Percentiles rank a stretch among this genome's conserved stretches.
Evolutionary conservation across 2,329 filamentous ascomycete genomes (phyloP).

Genomic region (Rhytidhysteron rufulum): DNA sequence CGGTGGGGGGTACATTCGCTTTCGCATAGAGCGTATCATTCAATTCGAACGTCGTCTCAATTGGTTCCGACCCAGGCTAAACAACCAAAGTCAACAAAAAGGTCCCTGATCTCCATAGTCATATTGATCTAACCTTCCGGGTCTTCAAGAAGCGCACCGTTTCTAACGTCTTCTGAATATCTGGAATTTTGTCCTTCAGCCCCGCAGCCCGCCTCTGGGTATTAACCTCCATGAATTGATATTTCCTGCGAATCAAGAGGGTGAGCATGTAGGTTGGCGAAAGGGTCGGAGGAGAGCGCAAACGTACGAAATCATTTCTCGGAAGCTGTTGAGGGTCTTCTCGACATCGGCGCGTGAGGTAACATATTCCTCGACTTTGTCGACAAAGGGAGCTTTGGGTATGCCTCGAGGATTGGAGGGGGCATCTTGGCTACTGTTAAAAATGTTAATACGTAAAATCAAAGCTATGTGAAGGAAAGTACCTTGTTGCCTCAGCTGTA

Average conservation of each 20-base stretch:
- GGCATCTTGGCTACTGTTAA: conserved; percentile 39
- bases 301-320: conserved; percentile 85
- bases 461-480: conserved; percentile 1
- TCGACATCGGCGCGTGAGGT: conserved; percentile 75
- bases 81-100: conserved; percentile 5
- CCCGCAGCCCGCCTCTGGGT: conserved; percentile 77
- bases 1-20: conserved; percentile 73
- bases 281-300: no score
- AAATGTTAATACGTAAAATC: conserved; percentile 8
- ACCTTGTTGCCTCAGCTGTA: conserved; percentile 22
- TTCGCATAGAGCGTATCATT: conserved; percentile 95
- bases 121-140: conserved; percentile 56
- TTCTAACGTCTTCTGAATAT: conserved; percentile 93
- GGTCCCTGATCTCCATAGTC: conserved; percentile 38
- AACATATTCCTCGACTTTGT: conserved; percentile 86
- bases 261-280: no score
- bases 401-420: conserved; percentile 78
- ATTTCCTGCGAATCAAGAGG: conserved; percentile 67
- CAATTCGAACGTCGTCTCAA: conserved; percentile 92
- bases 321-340: conserved; percentile 74
- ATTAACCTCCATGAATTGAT: conserved; percentile 98
- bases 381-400: conserved; percentile 78
- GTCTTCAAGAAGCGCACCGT: conserved; percentile 81
- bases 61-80: conserved; percentile 56
- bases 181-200: conserved; percentile 90